Evolutionary conservation across 371 early-diverging fungal species (phyloP), one percentile per base, ranked within the genome.

Genomic region (Syncephalastrum sp.): DNA sequence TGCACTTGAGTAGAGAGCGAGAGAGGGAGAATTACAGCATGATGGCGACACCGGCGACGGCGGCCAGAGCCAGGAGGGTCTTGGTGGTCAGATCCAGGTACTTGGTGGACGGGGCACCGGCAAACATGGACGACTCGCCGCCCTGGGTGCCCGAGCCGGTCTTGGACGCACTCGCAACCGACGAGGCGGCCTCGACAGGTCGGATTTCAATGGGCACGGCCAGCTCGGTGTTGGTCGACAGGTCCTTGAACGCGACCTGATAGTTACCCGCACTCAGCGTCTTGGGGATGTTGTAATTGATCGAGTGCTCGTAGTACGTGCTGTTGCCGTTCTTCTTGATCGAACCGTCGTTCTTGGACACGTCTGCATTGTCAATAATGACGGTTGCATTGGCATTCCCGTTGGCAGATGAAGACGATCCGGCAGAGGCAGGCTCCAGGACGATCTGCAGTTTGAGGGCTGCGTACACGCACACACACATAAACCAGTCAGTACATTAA

Each of bases 281-380:
- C 1, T 56, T 44, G 5, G 78, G 75, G 41, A 78, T 74, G 42
- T 62, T 65, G 49, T 69, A 78, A 53, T 74, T 78, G 54, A 74
- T 72, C 3, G 72, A 74, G 45, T 78, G 78, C 43, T 78, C 78
- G 64, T 70, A 78, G 29, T 72, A 74, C 21, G 78, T 78, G 17
- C 60, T 23, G 23, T 75, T 75, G 10, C 72, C 76, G 33, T 72
- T 70, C 19, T 70, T 65, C 45, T 78, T 74, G 16, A 65, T 60
- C 41, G 65, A 69, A 19, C 69, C 70, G 53, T 68, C 70, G 6
- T 70, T 74, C 42, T 70, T 74, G 57, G 75, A 67, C 1, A 72
- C 73, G 60, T 78, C 78, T 13, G 75, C 74, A 54, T 67, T 63
- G 16, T 60, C 52, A 19, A 71, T 58, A 52, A 78, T 74, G 4